Base-by-base conservation (phyloP, 352 stramenopile genomes). In the Phytophthora ramorum region DNA sequence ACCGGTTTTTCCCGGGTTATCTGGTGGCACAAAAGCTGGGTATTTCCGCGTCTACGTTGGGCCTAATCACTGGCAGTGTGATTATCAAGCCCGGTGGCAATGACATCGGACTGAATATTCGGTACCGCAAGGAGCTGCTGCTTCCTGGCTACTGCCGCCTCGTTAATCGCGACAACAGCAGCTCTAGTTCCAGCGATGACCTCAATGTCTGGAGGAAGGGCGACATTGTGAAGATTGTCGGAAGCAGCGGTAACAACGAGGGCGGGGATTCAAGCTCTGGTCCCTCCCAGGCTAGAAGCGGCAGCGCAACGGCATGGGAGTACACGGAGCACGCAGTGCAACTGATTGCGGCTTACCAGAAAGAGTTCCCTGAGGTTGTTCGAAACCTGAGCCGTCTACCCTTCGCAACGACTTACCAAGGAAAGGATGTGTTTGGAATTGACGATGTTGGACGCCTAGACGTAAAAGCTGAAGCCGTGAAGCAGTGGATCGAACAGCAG, bases 321-420 rank as follows among this genome's bases (percentile, higher is more conserved):
- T 99, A 98, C 76, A 98, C 96, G 3, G 91, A 97, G 47, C 96
- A 94, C 35, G 97, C 97, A 6, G 84, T 99, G 20, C 79, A 96
- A 16, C 85, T 99, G 35, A 85, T 99, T 46, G 84, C 90, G 9
- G 89, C 86, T 6, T 99, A 99, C 75, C 88, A 96, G 64, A 85
- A 91, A 17, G 80, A 92, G 53, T 99, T 99, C 61, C 97, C 97
- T 7, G 81, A 91, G 4, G 71, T 99, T 22, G 97, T 99, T 71
- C 73, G 71, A 17, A 89, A 86, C 16, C 65, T 99, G 19, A 83
- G 87, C 44, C 90, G 90, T 51, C 70, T 96, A 22, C 81, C 88
- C n/a, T 97, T 97, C 54, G 87, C 91, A 28, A 86, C 81, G 9
- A 93, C 85, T 44, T 99, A 98, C 75, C 85, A 90, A 62, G 91